phyloP scores from a whole-genome alignment of 2,329 filamentous ascomycete genomes.

The Fusarium temperatum region DNA sequence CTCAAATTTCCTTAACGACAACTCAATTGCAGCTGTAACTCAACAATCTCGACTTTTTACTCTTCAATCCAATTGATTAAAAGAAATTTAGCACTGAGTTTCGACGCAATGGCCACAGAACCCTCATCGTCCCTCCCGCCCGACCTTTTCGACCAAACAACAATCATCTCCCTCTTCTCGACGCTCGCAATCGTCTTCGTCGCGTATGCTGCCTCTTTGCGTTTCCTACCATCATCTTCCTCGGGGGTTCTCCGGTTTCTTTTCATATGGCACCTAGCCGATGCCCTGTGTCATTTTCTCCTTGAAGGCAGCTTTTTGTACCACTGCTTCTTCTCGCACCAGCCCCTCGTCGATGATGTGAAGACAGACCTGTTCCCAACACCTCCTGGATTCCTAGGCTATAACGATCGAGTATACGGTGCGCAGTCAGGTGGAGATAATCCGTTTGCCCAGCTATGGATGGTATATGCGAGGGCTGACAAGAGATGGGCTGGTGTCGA shows the following conservation, averaged over 20 bases:
- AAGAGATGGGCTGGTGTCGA: constrained; percentile 71
- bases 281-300: constrained; percentile 88
- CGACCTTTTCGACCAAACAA: constrained; percentile 68
- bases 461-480: constrained; percentile 74
- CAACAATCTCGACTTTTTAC: not conserved
- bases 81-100: not conserved
- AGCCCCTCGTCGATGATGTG: constrained; percentile 46
- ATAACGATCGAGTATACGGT: constrained; percentile 60
- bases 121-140: constrained; percentile 53
- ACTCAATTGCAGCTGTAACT: not conserved
- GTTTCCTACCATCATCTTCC: constrained; percentile 58
- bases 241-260: constrained; percentile 73
- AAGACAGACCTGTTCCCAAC: constrained; percentile 54
- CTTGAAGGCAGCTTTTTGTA: constrained; percentile 93
- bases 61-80: not conserved
- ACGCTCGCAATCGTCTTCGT: constrained; percentile 61
- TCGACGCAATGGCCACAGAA: constrained; percentile 18
- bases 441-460: constrained; percentile 69
- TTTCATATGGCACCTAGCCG: constrained; percentile 95
- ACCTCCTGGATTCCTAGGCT: constrained; percentile 62
- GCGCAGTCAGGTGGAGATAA: constrained; percentile 64
- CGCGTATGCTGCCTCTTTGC: constrained; percentile 60
- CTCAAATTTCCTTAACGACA: not conserved
- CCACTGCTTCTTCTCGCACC: constrained; percentile 83
- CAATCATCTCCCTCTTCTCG: constrained; percentile 65